phyloP scores from a whole-genome alignment of 108 stramenopile species.

The Nitzschia putrida region DNA sequence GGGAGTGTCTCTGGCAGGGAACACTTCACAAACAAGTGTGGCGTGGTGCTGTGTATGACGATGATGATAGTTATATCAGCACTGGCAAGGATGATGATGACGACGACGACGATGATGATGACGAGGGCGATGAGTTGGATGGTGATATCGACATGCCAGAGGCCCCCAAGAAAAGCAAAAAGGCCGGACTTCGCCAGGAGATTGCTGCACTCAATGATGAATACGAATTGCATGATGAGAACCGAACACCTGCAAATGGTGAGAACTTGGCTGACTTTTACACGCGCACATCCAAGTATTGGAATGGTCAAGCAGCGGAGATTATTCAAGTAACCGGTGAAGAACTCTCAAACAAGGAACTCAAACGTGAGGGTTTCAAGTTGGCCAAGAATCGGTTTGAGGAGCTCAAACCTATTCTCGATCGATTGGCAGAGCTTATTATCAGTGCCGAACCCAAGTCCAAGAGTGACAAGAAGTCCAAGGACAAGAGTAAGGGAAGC shows the following conservation, averaged over 20 bases:
- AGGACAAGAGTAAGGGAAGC: constrained; percentile 13
- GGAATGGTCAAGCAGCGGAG: constrained; percentile 52
- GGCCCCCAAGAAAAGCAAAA: constrained; percentile 43
- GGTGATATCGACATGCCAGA: constrained; percentile 43
- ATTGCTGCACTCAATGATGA: constrained; percentile 65
- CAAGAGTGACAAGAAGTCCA: constrained; percentile 38
- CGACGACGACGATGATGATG: constrained; percentile 58
- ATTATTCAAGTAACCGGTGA: constrained; percentile 19
- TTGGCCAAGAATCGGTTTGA: constrained; percentile 69
- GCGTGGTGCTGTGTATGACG: constrained; percentile 76
- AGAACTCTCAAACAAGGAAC: constrained; percentile 66
- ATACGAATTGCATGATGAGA: constrained; percentile 49
- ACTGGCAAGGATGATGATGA: constrained; percentile 63
- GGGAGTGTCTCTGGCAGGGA: constrained; percentile 85
- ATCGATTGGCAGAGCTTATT: constrained; percentile 61
- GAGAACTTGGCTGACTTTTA: constrained; percentile 86
- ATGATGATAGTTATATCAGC: constrained; percentile 81
- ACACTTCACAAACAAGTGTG: constrained; percentile 89
- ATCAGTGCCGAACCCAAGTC: constrained; percentile 39
- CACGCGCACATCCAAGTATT: constrained; percentile 71
- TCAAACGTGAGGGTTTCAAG: constrained; percentile 77
- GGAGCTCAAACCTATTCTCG: constrained; percentile 60
- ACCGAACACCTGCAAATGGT: constrained; percentile 60
- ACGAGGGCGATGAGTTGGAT: constrained; percentile 37
- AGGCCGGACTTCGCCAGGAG: constrained; percentile 56